Evolutionary conservation across 495 filamentous ascomycete species (phyloP), one percentile per base, ranked within the genome.

Genomic region (Aspergillus biplanus): DNA sequence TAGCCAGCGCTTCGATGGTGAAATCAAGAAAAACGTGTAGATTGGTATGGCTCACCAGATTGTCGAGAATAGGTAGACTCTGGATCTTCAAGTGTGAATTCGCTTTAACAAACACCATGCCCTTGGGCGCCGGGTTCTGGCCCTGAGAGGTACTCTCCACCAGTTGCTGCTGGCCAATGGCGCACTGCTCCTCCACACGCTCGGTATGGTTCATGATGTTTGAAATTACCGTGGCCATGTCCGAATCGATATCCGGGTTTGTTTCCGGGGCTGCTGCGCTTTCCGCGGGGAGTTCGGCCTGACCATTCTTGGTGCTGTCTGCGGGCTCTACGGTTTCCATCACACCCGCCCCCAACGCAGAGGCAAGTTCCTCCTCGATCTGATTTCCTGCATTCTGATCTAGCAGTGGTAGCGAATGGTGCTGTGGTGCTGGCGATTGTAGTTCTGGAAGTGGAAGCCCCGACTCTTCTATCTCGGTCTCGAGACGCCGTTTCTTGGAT

Each of bases 51-150:
- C 82, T 69, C 76, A 91, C 89, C 69, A 92, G 67, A 65, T 89
- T 91, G 52, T 92, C 90, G 33, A 92, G 73, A 46, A 92, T 87
- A 8, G 89, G 87, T 52, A 92, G 70, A 68, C 88, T 90, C 68
- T 89, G 83, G 35, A 89, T 82, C 67, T 88, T 85, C 65, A 91
- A 70, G 47, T 87, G 83, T 37, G 80, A 78, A 61, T 79, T 86
- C 58, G 85, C 81, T 61, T 85, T 85, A 33, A 83, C 69, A 56
- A 80, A 79, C 1, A 77, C 71, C 68, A 77, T 73, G 16, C 74
- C 76, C 59, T 73, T 77, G 15, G 73, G 71, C 33, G 75, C 67
- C 1, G 74, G 74, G 5, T 72, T 71, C 11, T 65, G 50, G 21
- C 21, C 21, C 21, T 27, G 21, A 27, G 21, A 27, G 12, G 62